Base-by-base conservation (phyloP, 2,329 filamentous ascomycete genomes). In the Thielaviopsis populi region DNA sequence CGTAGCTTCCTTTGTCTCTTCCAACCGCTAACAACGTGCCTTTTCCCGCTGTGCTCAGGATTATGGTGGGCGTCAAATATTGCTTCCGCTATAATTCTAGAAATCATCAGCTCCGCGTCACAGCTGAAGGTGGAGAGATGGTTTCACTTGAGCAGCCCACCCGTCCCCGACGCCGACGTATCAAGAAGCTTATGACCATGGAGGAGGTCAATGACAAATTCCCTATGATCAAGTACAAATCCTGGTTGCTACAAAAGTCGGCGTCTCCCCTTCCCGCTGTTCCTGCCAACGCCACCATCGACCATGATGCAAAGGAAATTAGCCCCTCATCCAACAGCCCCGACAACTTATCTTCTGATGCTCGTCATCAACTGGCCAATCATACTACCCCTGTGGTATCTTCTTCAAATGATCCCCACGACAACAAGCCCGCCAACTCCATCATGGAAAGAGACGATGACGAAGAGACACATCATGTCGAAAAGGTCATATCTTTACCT, bases 101-200 rank as follows among this genome's bases (percentile, higher is more conserved):
- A 66, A 95, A 95, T 72, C 87, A 94, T 61, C 85, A 86, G 67
- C 77, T 90, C 70, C 85, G 89, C 77, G 82, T 75, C 77, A 33
- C 60, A n/a, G 88, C 79, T 68, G 88, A 91, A 70, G 88, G 91
- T 69, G 88, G 88, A 72, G 91, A 96, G 67, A 89, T 88, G 17
- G 95, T 99, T 71, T 91, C 91, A 67, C 78, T 99, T 68, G 83
- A 91, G 65, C 82, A 86, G 65, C 91, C 97, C 82, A 89, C 90
- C 65, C 75, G 90, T 66, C 87, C 90, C 61, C 84, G 94, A 65
- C 83, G 92, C 70, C 83, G 92, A 68, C 84, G 91, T 66, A 94
- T 99, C 75, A 99, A 99, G 84, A 99, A 96, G 74, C 75, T 99
- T 69, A 97, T 99, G 94, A 89, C 88, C 1, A 96, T 97, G 85